phyloP scores from a whole-genome alignment of 2,329 filamentous ascomycete species.

The Rhinocladiella mackenziei region DNA sequence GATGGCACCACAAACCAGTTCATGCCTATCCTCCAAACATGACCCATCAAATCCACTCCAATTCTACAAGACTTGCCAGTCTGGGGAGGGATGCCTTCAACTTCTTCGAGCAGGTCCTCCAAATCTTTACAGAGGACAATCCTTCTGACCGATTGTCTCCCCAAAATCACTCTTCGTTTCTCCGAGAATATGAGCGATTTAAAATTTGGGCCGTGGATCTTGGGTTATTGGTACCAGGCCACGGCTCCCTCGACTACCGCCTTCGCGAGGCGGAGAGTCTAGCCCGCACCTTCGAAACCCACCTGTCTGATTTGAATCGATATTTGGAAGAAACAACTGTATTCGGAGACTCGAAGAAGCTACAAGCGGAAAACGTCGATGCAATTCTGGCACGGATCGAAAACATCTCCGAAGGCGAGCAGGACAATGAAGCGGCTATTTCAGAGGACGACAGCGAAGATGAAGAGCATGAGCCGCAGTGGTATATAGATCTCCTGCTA shows the following conservation, averaged over 20 bases:
- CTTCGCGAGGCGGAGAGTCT: slow-evolving; percentile 14
- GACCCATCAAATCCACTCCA: not conserved
- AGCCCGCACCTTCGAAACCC: not conserved
- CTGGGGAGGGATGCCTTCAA: not conserved
- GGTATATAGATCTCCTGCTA: slow-evolving; percentile 4
- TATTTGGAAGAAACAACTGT: slow-evolving; percentile 1
- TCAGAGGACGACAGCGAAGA: not conserved
- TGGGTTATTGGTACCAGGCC: slow-evolving; percentile 9
- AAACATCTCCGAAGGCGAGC: not conserved
- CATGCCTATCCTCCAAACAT: no score
- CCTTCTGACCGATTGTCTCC: not conserved
- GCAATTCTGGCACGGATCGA: not conserved
- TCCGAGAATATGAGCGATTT: slow-evolving; percentile 12
- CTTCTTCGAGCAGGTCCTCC: not conserved
- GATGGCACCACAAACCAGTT: no score
- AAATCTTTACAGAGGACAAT: not conserved
- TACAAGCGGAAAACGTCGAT: not conserved
- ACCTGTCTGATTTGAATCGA: slow-evolving; percentile 1
- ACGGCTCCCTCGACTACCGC: slow-evolving; percentile 22
- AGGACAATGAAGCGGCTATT: not conserved
- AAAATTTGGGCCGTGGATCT: slow-evolving; percentile 20
- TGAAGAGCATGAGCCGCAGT: not conserved
- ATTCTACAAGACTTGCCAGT: not conserved
- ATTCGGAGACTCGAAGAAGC: not conserved
- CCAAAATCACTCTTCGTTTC: not conserved